These are phyloP conservation scores for Maudiozyma serrabonitensis DNA, from an alignment of 805 yeast species.

Conservation along the genomic window DNA sequence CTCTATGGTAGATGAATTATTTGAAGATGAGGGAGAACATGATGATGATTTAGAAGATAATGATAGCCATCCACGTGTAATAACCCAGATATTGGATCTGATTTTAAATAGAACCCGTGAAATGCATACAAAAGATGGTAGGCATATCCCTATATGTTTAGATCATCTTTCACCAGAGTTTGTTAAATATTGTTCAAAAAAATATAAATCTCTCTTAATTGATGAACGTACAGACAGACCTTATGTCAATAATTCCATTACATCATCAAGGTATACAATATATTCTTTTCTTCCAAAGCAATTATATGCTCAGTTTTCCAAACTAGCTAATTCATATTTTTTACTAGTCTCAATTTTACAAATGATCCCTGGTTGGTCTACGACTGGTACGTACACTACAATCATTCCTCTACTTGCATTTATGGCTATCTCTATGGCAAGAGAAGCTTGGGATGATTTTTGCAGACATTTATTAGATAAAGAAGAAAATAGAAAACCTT, in stretches of 20 bases:
- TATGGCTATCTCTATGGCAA: slow-evolving; percentile 75
- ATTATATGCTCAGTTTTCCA: slow-evolving; percentile 81
- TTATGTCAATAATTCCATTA: slow-evolving; percentile 58
- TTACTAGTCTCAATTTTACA: slow-evolving; percentile 84
- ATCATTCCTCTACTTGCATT: slow-evolving; percentile 81
- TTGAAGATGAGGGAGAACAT: slow-evolving; percentile 3
- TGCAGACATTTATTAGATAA: slow-evolving; percentile 77
- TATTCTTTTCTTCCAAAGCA: slow-evolving; percentile 83
- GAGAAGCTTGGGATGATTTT: slow-evolving; percentile 93
- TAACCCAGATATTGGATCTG: slow-evolving; percentile 11
- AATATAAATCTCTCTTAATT: slow-evolving; percentile 30
- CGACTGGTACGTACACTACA: slow-evolving; percentile 92
- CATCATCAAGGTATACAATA: slow-evolving; percentile 78
- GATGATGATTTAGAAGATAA: background rate
- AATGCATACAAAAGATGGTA: slow-evolving; percentile 56
- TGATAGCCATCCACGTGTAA: slow-evolving; percentile 1
- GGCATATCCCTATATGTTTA: slow-evolving; percentile 60
- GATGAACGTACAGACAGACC: slow-evolving; percentile 61
- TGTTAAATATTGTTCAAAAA: slow-evolving; percentile 9
- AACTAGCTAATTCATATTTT: slow-evolving; percentile 85
- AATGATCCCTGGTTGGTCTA: slow-evolving; percentile 94
- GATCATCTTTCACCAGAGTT: slow-evolving; percentile 27
- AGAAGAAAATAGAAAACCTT: slow-evolving; percentile 60
- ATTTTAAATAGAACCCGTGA: slow-evolving; percentile 38
- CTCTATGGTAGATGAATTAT: background rate